Evolutionary conservation across 768 basidiomycete genomes (phyloP), one percentile per base, ranked within the genome.

Genomic region (Boletellus emodensis): DNA sequence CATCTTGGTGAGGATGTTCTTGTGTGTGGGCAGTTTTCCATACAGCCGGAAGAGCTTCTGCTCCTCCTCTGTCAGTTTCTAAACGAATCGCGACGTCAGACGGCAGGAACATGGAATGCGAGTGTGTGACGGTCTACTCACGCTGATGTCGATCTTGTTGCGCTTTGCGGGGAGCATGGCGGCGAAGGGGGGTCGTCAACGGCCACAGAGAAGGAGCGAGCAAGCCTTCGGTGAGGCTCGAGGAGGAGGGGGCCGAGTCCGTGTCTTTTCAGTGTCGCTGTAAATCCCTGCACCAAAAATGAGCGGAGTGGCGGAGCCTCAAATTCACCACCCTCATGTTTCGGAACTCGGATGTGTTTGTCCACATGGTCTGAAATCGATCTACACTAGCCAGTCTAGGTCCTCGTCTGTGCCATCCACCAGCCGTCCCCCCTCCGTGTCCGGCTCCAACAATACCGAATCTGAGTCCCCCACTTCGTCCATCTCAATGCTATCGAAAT

Each of bases 91-190:
- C 24, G 52, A 56, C 53, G 62, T 64, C 58, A 58, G 57, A 56
- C 32, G 46, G 36, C 7, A 20, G 7, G 4, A n/a, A 33, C 28
- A 30, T 24, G 42, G 22, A 28, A 24, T 34, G 33, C 30, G 34
- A 24, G 28, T 33, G 33, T 30, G 37, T 13, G 44, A 48, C 26
- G 49, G 52, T 56, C 41, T 40, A 72, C 89, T 65, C 64, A 94
- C 94, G 72, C 86, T 91, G 72, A 95, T 79, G 75, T 96, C 94
- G 72, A 95, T 78, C 79, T 96, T 95, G 74, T 94, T 93, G 70
- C 86, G 86, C 72, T 79, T 81, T 52, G 77, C 75, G 43, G 90
- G 87, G 47, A 83, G 80, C 87, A 93, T 91, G 56, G 53, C 51
- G 57, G 54, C 57, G 57, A 47, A 52, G 44, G 41, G 59, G 48